These are phyloP conservation scores for Suillus tomentosus DNA, from an alignment of 768 basidiomycete genomes.

Conservation along the genomic window DNA sequence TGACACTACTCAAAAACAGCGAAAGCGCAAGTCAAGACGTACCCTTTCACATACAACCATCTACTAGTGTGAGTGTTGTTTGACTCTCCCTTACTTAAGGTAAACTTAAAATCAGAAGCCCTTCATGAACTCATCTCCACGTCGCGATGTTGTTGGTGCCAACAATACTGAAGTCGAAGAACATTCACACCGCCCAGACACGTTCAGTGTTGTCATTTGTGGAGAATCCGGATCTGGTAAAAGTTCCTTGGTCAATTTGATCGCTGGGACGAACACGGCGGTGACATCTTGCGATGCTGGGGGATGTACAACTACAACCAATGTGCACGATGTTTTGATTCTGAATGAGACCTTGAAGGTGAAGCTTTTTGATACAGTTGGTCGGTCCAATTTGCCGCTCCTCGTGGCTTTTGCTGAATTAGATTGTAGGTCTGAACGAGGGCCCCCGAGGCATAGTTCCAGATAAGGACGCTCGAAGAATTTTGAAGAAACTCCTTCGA, in stretches of 20 bases:
- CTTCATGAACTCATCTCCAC: no score
- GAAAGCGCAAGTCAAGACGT: neutral
- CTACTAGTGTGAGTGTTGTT: neutral
- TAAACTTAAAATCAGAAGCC: neutral
- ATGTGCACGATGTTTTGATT: neutral
- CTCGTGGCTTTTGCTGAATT: no score
- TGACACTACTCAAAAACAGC: neutral
- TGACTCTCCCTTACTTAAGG: neutral
- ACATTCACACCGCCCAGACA: neutral
- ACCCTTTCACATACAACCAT: neutral
- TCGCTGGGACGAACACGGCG: rapidly evolving
- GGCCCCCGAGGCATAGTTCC: no score
- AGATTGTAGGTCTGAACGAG: no score
- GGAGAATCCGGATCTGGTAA: neutral
- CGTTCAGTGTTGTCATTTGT: neutral
- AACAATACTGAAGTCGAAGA: no score
- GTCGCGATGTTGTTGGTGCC: no score
- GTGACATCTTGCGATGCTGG: neutral
- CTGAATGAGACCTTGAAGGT: no score
- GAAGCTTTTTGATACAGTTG: no score
- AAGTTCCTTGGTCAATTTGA: neutral
- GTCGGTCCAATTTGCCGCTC: no score
- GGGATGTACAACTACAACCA: neutral
- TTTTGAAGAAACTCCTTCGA: neutral
- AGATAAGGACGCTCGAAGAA: neutral